Percentiles rank a stretch among this genome's conserved stretches.
Evolutionary conservation across 257 asterid species (phyloP).

Genomic region (Perilla frutescens): DNA sequence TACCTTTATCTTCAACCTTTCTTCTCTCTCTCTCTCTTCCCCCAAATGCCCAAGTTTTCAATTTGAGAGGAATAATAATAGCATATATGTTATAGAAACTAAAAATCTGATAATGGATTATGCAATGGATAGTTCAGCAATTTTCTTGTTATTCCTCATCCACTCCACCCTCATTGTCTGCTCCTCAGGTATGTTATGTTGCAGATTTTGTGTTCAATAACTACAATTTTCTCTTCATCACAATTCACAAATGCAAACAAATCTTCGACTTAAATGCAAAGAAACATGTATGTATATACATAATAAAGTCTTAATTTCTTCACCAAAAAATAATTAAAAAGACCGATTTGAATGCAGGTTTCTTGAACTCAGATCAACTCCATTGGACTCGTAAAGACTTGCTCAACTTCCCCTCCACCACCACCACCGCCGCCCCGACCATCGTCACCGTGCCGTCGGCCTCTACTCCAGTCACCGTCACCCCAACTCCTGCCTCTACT

Average conservation of each 20-base stretch:
- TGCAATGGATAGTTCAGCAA: conserved; percentile 50
- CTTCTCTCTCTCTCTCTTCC: conserved; percentile 26
- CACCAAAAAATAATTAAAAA: too few species aligned
- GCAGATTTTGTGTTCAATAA: background rate
- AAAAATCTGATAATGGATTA: conserved; percentile 24
- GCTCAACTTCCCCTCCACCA: conserved; percentile 16
- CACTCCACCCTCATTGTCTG: conserved; percentile 40
- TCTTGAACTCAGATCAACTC: too few species aligned
- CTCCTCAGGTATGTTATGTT: conserved; percentile 55
- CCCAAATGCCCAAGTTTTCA: conserved; percentile 34
- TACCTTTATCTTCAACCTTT: conserved; percentile 28
- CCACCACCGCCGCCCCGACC: conserved; percentile 40
- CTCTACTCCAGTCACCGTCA: conserved; percentile 45
- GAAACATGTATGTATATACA: too few species aligned
- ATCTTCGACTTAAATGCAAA: too few species aligned
- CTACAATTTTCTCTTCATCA: too few species aligned
- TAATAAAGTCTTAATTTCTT: too few species aligned
- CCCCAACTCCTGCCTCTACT: conserved; percentile 43
- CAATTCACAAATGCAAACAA: too few species aligned
- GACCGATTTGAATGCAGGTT: too few species aligned
- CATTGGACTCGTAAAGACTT: too few species aligned
- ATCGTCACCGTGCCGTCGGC: conserved; percentile 49
- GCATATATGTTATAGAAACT: background rate
- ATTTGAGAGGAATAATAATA: background rate
- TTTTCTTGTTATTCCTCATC: conserved; percentile 46